These are phyloP conservation scores for Talaromyces sp. DNA, from an alignment of 2,329 filamentous ascomycete genomes.

Conservation along the genomic window DNA sequence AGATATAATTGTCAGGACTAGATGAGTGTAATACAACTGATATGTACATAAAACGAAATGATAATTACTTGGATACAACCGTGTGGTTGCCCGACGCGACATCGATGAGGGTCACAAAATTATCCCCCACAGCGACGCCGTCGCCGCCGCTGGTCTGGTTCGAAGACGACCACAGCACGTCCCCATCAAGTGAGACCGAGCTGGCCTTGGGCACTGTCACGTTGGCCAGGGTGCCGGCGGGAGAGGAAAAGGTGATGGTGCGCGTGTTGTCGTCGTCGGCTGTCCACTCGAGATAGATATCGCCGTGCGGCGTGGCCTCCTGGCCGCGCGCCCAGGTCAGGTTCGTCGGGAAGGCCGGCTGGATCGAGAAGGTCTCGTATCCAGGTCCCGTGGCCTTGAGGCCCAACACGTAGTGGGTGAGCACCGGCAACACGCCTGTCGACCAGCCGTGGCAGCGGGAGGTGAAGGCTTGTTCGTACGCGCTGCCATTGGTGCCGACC, in stretches of 20 bases:
- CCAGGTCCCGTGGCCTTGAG: slow-evolving; percentile 43
- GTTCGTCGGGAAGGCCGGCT: slow-evolving; percentile 36
- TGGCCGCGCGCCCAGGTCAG: slow-evolving; percentile 42
- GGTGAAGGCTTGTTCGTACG: slow-evolving; percentile 46
- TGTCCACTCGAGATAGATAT: slow-evolving; percentile 38
- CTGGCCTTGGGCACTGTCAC: slow-evolving; percentile 6
- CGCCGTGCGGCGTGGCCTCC: slow-evolving; percentile 40
- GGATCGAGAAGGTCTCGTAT: slow-evolving; percentile 31
- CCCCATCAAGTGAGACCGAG: not conserved
- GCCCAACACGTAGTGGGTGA: slow-evolving; percentile 46
- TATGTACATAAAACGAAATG: too few species aligned
- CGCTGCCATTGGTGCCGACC: slow-evolving; percentile 38
- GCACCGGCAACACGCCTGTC: slow-evolving; percentile 47
- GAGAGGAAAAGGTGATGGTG: slow-evolving; percentile 1
- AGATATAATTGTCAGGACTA: too few species aligned
- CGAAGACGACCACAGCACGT: not conserved
- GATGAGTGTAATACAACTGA: too few species aligned
- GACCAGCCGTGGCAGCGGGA: slow-evolving; percentile 52
- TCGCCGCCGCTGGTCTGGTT: not conserved
- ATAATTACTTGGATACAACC: too few species aligned
- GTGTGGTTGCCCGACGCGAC: too few species aligned
- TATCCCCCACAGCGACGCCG: too few species aligned
- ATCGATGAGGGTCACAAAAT: too few species aligned
- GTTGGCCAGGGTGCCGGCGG: slow-evolving; percentile 7
- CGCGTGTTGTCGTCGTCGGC: slow-evolving; percentile 8